phyloP scores from a whole-genome alignment of 352 stramenopile genomes.

The Globisporangium takayamanum region DNA sequence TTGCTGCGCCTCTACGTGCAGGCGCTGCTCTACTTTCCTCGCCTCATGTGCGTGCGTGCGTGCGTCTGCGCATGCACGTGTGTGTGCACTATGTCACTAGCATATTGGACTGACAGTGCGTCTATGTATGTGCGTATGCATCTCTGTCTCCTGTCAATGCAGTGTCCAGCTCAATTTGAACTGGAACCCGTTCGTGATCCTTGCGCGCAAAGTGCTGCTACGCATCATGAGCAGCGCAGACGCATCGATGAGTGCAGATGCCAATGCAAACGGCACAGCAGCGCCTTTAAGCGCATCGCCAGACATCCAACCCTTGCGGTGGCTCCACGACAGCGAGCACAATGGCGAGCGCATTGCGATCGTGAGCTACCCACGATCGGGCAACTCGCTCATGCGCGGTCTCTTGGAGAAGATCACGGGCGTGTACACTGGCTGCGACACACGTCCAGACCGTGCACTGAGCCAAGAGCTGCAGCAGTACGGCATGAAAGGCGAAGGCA shows the following conservation, averaged over 20 bases:
- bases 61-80: neutral
- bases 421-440: conserved; percentile 96
- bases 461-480: conserved; percentile 85
- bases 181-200: conserved; percentile 64
- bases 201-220: conserved; percentile 31
- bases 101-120: neutral
- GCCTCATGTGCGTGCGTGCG: conserved; percentile 47
- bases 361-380: conserved; percentile 95
- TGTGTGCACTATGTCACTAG: neutral
- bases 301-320: conserved; percentile 28
- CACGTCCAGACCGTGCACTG: conserved; percentile 90
- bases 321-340: conserved; percentile 59
- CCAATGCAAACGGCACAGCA: neutral
- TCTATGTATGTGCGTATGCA: neutral
- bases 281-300: conserved; percentile 1
- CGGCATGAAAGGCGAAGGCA: conserved; percentile 90
- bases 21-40: conserved; percentile 60
- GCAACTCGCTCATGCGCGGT: conserved; percentile 95
- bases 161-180: conserved; percentile 54
- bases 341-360: conserved; percentile 78
- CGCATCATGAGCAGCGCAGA: conserved; percentile 16
- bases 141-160: neutral
- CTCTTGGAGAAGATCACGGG: conserved; percentile 93
- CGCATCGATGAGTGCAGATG: neutral
- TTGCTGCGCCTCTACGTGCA: conserved; percentile 54